These are phyloP conservation scores for Venturia aucupariae DNA, from an alignment of 2,329 filamentous ascomycete genomes.

Conservation along the genomic window DNA sequence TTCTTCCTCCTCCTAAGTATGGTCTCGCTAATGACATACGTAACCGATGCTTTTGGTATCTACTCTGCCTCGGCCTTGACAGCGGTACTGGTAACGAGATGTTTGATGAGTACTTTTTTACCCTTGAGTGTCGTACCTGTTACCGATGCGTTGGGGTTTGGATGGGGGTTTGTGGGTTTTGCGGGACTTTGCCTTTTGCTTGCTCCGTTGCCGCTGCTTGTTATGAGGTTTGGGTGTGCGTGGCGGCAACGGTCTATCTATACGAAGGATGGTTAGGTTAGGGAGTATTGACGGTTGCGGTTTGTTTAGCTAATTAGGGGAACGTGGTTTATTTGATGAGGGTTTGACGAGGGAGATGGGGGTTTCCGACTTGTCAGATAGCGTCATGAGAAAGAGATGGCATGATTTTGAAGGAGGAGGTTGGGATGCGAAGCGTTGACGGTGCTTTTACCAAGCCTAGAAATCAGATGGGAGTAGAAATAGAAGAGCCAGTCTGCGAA, in stretches of 20 bases:
- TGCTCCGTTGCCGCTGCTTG: conserved; percentile 42
- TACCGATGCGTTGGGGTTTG: conserved; percentile 41
- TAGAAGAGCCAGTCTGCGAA: too few species aligned
- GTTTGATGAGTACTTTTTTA: conserved; percentile 48
- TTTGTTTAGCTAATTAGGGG: too few species aligned
- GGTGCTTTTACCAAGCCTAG: too few species aligned
- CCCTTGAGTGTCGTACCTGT: conserved; percentile 44
- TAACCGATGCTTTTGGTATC: conserved; percentile 48
- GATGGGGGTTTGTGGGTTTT: conserved; percentile 42
- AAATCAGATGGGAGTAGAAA: too few species aligned
- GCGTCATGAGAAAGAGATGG: too few species aligned
- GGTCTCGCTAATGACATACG: conserved; percentile 45
- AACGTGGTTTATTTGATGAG: too few species aligned
- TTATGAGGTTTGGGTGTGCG: conserved; percentile 41
- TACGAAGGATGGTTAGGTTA: too few species aligned
- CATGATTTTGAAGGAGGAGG: too few species aligned
- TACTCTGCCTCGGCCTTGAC: conserved; percentile 51
- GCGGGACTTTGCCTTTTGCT: conserved; percentile 34
- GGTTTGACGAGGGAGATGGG: too few species aligned
- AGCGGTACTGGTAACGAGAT: conserved; percentile 46
- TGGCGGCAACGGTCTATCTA: conserved; percentile 46
- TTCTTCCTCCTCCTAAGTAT: conserved; percentile 37
- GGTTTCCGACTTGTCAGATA: too few species aligned
- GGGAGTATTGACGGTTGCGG: too few species aligned
- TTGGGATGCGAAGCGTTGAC: too few species aligned